Conservation (phyloP, 306 rosid species). For the Ormosia emarginata region DNA sequence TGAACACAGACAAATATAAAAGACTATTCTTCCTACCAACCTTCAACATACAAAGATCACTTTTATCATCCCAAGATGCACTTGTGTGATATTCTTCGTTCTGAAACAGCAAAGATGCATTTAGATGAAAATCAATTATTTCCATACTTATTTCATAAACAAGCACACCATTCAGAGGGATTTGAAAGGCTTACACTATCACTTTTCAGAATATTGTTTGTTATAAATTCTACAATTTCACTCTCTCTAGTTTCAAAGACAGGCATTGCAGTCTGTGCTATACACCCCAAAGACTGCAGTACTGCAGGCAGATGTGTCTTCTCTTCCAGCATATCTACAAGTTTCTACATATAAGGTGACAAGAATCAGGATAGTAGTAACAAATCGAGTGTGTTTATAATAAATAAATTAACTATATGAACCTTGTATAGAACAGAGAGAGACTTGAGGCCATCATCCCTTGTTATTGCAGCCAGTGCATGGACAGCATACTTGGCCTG, state of each 20-base stretch:
- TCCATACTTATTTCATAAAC: constrained; percentile 25
- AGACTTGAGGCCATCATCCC: constrained; percentile 90
- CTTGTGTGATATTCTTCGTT: constrained; percentile 46
- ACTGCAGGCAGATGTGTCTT: constrained; percentile 83
- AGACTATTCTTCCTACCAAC: constrained; percentile 41
- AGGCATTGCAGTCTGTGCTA: constrained; percentile 96
- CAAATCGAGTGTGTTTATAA: constrained; percentile 1
- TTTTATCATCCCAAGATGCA: constrained; percentile 76
- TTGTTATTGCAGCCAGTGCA: constrained; percentile 93
- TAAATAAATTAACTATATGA: constrained; percentile 29
- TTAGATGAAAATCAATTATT: constrained; percentile 28
- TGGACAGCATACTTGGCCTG: constrained; percentile 97
- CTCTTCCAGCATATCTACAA: constrained; percentile 88
- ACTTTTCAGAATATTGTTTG: constrained; percentile 62
- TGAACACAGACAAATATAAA: not conserved
- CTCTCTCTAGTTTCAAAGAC: constrained; percentile 91
- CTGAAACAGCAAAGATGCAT: constrained; percentile 48
- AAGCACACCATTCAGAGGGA: not conserved
- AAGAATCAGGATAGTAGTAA: constrained; percentile 28
- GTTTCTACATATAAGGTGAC: constrained; percentile 58
- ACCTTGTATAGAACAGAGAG: constrained; percentile 99
- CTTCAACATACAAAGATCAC: constrained; percentile 87
- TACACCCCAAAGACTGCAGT: constrained; percentile 95
- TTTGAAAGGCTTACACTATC: constrained; percentile 54
- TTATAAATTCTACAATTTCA: constrained; percentile 75